Conservation (phyloP, 129 eudicot genomes). For the Centaurea solstitialis region DNA sequence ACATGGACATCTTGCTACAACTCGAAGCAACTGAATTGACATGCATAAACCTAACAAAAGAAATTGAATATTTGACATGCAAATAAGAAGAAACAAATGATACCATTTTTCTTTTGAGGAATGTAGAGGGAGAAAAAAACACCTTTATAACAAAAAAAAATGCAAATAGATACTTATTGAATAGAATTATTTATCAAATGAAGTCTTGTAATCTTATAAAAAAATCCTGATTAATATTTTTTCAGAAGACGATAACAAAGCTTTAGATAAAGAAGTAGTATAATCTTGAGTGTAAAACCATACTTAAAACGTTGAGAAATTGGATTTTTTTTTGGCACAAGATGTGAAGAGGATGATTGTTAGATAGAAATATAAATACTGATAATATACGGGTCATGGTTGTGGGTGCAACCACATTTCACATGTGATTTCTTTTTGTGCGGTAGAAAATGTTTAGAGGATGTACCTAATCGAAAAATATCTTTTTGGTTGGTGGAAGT, state of each 20-base stretch:
- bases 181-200: not conserved
- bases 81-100: conserved; percentile 19
- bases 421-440: conserved; percentile 26
- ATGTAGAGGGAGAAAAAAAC: not conserved
- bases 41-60: too few species aligned
- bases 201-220: not conserved
- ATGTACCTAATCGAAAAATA: conserved; percentile 8
- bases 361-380: not conserved
- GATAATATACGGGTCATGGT: conserved; percentile 4
- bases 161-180: too few species aligned
- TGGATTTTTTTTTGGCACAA: not conserved
- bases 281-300: not conserved
- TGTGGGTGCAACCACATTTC: conserved; percentile 15
- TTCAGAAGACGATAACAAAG: not conserved
- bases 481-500: conserved; percentile 27
- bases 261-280: too few species aligned
- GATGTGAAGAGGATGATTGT: not conserved
- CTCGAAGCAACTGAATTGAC: not conserved
- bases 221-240: not conserved
- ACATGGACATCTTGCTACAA: not conserved
- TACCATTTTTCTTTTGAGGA: too few species aligned
- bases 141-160: not conserved
- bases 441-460: conserved; percentile 14
- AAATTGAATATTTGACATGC: not conserved
- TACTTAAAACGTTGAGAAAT: too few species aligned